Conservation (phyloP, 345 rosid genomes). For the Aethionema arabicum region DNA sequence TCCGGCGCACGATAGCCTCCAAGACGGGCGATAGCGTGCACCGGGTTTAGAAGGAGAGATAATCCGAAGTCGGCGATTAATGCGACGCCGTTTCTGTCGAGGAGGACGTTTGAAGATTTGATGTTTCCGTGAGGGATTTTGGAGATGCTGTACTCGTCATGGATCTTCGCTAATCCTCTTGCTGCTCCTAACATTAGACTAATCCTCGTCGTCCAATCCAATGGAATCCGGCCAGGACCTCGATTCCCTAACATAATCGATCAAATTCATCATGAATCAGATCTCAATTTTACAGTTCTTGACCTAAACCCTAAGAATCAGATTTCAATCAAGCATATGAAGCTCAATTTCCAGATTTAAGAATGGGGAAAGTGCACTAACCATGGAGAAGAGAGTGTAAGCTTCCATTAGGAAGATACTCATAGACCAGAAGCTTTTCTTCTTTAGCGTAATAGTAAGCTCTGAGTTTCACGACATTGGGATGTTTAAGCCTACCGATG, state of each 20-base stretch:
- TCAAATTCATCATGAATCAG: not conserved
- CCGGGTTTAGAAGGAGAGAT: slow-evolving; percentile 79
- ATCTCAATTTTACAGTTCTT: not conserved
- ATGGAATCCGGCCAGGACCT: slow-evolving; percentile 86
- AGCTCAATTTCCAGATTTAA: not conserved
- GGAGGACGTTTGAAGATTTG: slow-evolving; percentile 74
- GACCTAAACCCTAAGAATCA: not conserved
- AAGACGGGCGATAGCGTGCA: slow-evolving; percentile 75
- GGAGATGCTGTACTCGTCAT: slow-evolving; percentile 57
- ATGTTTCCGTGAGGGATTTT: slow-evolving; percentile 88
- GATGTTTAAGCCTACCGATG: slow-evolving; percentile 76
- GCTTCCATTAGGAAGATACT: slow-evolving; percentile 89
- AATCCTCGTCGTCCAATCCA: slow-evolving; percentile 98
- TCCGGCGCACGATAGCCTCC: slow-evolving; percentile 98
- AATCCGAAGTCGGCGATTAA: slow-evolving; percentile 85
- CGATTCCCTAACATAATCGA: slow-evolving; percentile 50
- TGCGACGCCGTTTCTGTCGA: slow-evolving; percentile 87
- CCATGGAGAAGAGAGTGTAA: slow-evolving; percentile 87
- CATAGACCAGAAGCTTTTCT: slow-evolving; percentile 91
- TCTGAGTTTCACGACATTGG: slow-evolving; percentile 65
- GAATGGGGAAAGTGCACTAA: slow-evolving; percentile 14
- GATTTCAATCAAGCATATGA: no score
- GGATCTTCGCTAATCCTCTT: slow-evolving; percentile 78
- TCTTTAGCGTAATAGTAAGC: slow-evolving; percentile 93
- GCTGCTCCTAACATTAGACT: slow-evolving; percentile 87